Evolutionary conservation across 2,329 filamentous ascomycete species (phyloP), one percentile per base, ranked within the genome.

Genomic region (Neonectria faginata): DNA sequence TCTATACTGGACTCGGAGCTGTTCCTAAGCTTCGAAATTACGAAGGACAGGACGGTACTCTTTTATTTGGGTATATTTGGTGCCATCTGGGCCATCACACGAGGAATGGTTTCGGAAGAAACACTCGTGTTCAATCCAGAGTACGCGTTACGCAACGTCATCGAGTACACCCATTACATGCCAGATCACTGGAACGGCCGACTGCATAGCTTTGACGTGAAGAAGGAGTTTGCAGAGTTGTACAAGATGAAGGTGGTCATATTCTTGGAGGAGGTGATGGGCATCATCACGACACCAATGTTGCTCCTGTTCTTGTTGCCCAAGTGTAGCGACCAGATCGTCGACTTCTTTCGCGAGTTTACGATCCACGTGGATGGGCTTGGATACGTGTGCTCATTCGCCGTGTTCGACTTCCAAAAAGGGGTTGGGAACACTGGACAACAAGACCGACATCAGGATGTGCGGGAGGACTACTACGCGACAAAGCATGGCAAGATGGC

Each of bases 401-500:
- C 96, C 3, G 93, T 97, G 39, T 99, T 99, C 74, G 93, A 97
- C 68, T 98, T 98, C 81, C 94, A 97, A 78, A 95, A 94, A 77
- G 92, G 90, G 25, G 84, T 90, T 22, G 81, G 80, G 14, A 81
- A 82, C 27, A 76, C 77, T 4, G 80, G 78, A 56, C 79, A 78
- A 16, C 76, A 77, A 41, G 79, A 78, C 11, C 79, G 64, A 58
- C 77, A 73, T 67, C 77, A 84, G n/a, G 91, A 94, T 75, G 86
- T 94, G 10, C 89, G 96, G 11, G 92, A 96, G 64, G 94, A 97
- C 71, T 98, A 98, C 77, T 98, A 96, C 75, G 90, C 93, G 22
- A 93, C 94, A 10, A 97, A 97, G 75, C 94, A 99, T 74, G 93
- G 94, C 67, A 99, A 99, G 81, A 97, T 99, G 93, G 91, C 96